Evolutionary conservation across 2,329 filamentous ascomycete species (phyloP).

Genomic region (Sporothrix dimorphospora): DNA sequence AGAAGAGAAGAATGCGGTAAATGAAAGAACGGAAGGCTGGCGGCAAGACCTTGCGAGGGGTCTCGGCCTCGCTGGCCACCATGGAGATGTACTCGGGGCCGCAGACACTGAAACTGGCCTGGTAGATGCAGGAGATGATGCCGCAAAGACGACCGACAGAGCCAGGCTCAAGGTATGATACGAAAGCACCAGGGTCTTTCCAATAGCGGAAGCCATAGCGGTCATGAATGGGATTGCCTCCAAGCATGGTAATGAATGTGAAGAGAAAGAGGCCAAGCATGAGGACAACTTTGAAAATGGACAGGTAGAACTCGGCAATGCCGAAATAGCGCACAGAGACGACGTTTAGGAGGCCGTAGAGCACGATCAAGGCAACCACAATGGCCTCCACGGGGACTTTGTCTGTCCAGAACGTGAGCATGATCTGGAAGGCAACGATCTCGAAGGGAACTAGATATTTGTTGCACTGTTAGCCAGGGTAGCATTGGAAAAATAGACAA

Average conservation of each 20-base stretch:
- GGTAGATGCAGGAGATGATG: conserved; percentile 49
- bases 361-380: conserved; percentile 29
- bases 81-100: conserved; percentile 64
- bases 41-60: conserved; percentile 61
- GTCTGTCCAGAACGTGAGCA: conserved; percentile 60
- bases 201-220: conserved; percentile 32
- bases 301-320: conserved; percentile 31
- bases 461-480: neutral
- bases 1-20: conserved; percentile 67
- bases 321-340: conserved; percentile 31
- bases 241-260: conserved; percentile 51
- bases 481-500: neutral
- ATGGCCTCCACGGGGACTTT: conserved; percentile 44
- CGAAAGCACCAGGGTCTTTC: conserved; percentile 48
- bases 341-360: conserved; percentile 27
- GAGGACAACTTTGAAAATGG: conserved; percentile 50
- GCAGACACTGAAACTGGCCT: conserved; percentile 52
- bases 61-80: conserved; percentile 56
- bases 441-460: conserved; percentile 39
- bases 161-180: conserved; percentile 45
- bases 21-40: conserved; percentile 68
- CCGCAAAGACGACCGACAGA: conserved; percentile 47
- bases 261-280: conserved; percentile 56
- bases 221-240: conserved; percentile 38
- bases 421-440: conserved; percentile 62